Conservation (phyloP, 257 asterid species). For the Jasminum sambac region DNA sequence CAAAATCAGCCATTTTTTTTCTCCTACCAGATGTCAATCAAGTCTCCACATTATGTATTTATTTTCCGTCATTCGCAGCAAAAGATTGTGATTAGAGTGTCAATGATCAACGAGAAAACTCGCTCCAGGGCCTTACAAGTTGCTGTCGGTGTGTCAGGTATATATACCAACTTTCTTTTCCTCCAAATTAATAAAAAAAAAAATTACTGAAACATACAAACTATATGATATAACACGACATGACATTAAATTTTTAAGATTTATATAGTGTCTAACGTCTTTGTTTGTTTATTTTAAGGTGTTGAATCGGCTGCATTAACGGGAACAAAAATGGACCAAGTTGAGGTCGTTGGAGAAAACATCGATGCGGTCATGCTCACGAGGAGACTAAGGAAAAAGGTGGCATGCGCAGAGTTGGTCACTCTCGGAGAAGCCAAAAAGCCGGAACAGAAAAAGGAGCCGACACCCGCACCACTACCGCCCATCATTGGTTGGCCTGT, state of each 20-base stretch:
- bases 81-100: conserved; percentile 52
- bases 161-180: neutral
- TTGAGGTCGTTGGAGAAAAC: conserved; percentile 60
- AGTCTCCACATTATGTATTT: neutral
- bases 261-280: no score
- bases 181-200: no score
- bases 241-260: no score
- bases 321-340: conserved; percentile 40
- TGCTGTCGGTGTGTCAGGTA: conserved; percentile 42
- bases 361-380: conserved; percentile 55
- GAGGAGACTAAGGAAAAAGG: conserved; percentile 45
- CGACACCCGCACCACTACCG: neutral
- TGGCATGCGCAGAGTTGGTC: conserved; percentile 48
- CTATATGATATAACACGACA: no score
- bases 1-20: neutral
- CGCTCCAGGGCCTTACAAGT: conserved; percentile 48
- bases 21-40: no score
- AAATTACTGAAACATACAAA: no score
- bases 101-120: conserved; percentile 37
- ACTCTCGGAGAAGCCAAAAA: conserved; percentile 44
- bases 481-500: no score
- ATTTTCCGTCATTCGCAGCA: conserved; percentile 49
- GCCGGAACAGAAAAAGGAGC: neutral
- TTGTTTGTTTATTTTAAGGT: conserved; percentile 19
- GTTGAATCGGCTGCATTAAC: conserved; percentile 46